These are phyloP conservation scores for Marasmius tenuissimus DNA, from an alignment of 1,284 basidiomycete species.

Conservation along the genomic window DNA sequence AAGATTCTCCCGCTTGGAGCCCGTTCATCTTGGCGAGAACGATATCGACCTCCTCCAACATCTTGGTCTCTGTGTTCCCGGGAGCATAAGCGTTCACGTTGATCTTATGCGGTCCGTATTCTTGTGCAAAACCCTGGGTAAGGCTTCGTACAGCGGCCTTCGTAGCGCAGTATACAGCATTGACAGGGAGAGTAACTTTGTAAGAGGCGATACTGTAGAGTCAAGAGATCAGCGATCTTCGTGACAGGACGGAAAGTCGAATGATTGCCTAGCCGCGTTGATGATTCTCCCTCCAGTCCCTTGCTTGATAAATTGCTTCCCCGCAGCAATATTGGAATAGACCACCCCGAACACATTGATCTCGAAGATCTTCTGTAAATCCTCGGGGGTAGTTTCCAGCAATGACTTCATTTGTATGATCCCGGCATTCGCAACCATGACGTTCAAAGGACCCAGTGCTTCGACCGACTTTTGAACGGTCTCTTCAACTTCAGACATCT, in stretches of 20 bases:
- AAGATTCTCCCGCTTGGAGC: conserved; percentile 2
- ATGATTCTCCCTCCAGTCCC: conserved; percentile 12
- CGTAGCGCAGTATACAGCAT: conserved; percentile 9
- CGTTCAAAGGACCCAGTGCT: conserved; percentile 11
- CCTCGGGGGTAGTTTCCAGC: conserved; percentile 7
- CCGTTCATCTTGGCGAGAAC: conserved; percentile 5
- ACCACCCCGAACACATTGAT: conserved; percentile 13
- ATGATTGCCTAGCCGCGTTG: conserved; percentile 12
- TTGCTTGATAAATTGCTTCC: conserved; percentile 16
- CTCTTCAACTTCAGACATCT: conserved; percentile 4
- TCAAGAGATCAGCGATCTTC: too few species aligned
- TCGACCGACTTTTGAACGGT: conserved; percentile 12
- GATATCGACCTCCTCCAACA: conserved; percentile 9
- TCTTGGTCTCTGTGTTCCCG: not conserved
- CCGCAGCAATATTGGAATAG: conserved; percentile 11
- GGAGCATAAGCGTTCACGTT: conserved; percentile 12
- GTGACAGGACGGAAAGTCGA: conserved; percentile 6
- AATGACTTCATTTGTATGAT: conserved; percentile 8
- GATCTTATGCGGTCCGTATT: conserved; percentile 8
- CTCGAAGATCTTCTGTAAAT: conserved; percentile 9
- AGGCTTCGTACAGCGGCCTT: conserved; percentile 14
- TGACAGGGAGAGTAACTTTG: not conserved
- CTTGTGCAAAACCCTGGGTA: conserved; percentile 10
- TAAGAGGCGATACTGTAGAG: conserved; percentile 7
- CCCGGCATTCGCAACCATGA: conserved; percentile 16